Conservation (phyloP, 768 basidiomycete genomes). For the Mycena floridula region DNA sequence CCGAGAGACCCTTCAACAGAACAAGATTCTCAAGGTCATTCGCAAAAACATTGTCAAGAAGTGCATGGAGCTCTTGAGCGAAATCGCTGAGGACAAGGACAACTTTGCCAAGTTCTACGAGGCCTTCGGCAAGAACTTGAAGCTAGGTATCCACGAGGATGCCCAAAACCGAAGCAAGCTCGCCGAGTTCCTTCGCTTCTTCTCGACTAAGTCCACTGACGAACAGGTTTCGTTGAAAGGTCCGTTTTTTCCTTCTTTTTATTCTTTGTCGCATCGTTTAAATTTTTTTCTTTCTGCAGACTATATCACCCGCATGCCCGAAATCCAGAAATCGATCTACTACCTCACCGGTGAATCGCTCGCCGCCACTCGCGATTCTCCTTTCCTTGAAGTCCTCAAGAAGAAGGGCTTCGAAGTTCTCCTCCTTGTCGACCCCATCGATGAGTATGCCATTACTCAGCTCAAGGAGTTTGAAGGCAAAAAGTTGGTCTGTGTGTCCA, state of each 20-base stretch:
- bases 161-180: conserved; percentile 99
- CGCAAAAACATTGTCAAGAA: conserved; percentile 99
- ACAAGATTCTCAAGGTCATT: conserved; percentile 99
- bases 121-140: conserved; percentile 98
- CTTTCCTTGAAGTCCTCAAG: conserved; percentile 99
- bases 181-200: conserved; percentile 98
- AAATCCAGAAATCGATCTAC: conserved; percentile 98
- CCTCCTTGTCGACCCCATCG: conserved; percentile 96
- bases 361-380: conserved; percentile 83
- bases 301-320: conserved; percentile 99
- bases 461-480: conserved; percentile 99
- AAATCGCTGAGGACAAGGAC: conserved; percentile 99
- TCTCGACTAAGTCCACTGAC: conserved; percentile 89
- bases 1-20: conserved; percentile 98
- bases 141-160: conserved; percentile 99
- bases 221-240: conserved; percentile 94
- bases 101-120: conserved; percentile 97
- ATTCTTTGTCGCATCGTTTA: neutral
- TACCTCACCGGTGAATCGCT: conserved; percentile 99
- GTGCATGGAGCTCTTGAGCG: conserved; percentile 87
- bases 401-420: conserved; percentile 99
- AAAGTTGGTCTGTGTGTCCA: conserved; percentile 96
- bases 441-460: conserved; percentile 97
- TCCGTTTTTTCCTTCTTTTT: conserved; percentile 19
- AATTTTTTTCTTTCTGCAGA: conserved; percentile 38